These are phyloP conservation scores for Mollisia scopiformis DNA, from an alignment of 2,329 filamentous ascomycete genomes.

Conservation along the genomic window DNA sequence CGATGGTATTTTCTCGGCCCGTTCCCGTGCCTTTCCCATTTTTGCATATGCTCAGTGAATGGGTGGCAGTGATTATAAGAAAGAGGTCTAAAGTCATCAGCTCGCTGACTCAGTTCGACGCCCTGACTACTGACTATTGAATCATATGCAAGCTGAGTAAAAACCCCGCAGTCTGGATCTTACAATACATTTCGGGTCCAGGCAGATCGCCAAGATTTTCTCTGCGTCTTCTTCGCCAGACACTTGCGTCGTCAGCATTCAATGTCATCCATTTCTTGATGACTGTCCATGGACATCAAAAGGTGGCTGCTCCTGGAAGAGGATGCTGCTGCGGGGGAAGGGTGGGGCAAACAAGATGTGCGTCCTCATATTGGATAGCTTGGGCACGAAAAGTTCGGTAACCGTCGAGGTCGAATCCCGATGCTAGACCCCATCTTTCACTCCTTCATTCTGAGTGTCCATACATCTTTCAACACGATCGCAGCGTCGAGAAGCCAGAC, in stretches of 20 bases:
- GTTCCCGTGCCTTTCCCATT: slow-evolving; percentile 5
- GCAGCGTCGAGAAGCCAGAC: not conserved
- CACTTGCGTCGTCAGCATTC: not conserved
- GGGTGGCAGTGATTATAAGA: slow-evolving; percentile 2
- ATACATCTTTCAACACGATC: not conserved
- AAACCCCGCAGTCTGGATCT: not conserved
- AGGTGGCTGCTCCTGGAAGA: not conserved
- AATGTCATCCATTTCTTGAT: slow-evolving; percentile 1
- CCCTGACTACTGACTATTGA: not conserved
- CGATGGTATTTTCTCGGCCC: slow-evolving; percentile 25
- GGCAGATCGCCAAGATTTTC: not conserved
- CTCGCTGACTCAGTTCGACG: not conserved
- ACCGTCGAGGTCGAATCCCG: not conserved
- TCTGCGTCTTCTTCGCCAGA: not conserved
- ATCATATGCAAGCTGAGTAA: slow-evolving; percentile 1
- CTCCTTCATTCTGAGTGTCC: no score
- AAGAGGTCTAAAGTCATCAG: not conserved
- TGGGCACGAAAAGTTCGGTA: no score
- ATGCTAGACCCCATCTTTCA: not conserved
- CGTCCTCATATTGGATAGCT: not conserved
- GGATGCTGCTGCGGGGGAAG: not conserved
- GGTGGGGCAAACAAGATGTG: not conserved
- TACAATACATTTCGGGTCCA: not conserved
- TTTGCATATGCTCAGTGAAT: not conserved
- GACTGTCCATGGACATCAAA: not conserved